These are phyloP conservation scores for Alternaria angustiovoidea DNA, from an alignment of 2,329 filamentous ascomycete genomes.

Conservation along the genomic window DNA sequence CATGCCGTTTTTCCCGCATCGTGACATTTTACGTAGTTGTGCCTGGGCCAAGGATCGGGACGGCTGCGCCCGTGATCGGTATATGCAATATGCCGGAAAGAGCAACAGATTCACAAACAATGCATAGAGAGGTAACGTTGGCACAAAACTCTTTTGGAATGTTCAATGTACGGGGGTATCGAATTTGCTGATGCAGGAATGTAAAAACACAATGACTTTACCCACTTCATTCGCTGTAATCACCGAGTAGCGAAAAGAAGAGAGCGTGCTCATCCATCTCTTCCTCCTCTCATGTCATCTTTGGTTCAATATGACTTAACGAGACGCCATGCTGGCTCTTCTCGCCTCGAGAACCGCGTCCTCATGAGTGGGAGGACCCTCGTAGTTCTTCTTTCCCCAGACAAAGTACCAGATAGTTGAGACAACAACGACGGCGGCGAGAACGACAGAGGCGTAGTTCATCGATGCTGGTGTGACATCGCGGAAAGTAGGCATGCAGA, in stretches of 20 bases:
- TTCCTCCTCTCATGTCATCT: not conserved
- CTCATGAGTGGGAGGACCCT: slow-evolving; percentile 61
- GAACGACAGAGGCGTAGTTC: slow-evolving; percentile 81
- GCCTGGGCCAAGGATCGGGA: not conserved
- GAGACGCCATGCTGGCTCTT: slow-evolving; percentile 41
- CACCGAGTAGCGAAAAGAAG: not conserved
- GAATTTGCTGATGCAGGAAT: slow-evolving; percentile 4
- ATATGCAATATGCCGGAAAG: not conserved
- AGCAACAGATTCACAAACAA: not conserved
- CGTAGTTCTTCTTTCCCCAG: slow-evolving; percentile 75
- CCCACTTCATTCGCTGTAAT: not conserved
- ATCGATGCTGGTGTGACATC: slow-evolving; percentile 67
- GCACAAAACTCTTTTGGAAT: not conserved
- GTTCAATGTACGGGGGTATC: slow-evolving; percentile 10
- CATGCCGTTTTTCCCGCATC: not conserved
- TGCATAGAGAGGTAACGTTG: not conserved
- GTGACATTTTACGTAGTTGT: not conserved
- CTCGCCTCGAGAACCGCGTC: slow-evolving; percentile 43
- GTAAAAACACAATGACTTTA: not conserved
- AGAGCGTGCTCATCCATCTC: not conserved
- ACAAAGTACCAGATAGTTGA: slow-evolving; percentile 72
- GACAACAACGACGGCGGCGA: slow-evolving; percentile 69
- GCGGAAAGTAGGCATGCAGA: slow-evolving; percentile 74
- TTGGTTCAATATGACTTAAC: slow-evolving; percentile 1
- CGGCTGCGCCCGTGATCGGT: not conserved